Conservation (phyloP, 495 filamentous ascomycete species). For the Podospora sp. region DNA sequence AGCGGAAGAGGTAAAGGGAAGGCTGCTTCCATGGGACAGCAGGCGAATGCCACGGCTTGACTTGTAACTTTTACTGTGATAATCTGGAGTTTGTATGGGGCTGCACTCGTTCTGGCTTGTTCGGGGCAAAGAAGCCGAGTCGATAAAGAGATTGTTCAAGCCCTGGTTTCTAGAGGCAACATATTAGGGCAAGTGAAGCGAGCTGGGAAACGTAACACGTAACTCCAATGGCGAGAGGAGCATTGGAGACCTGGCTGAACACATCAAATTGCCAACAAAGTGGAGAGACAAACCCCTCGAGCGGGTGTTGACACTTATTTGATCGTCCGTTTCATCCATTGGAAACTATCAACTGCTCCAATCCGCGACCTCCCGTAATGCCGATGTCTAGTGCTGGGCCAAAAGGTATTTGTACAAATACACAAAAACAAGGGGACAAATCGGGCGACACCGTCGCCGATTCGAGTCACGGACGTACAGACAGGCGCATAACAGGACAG, state of each 20-base stretch:
- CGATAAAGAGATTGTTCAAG: no score
- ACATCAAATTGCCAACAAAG: no score
- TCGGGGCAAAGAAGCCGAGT: neutral
- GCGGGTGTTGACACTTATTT: neutral
- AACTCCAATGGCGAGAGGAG: no score
- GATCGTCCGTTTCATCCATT: neutral
- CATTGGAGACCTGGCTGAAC: no score
- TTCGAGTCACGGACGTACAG: neutral
- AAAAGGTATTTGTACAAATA: slow-evolving; percentile 1
- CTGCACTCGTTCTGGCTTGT: neutral
- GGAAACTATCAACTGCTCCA: neutral
- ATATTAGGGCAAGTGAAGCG: no score
- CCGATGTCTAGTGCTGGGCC: slow-evolving; percentile 7
- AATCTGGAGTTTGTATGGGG: slow-evolving; percentile 1
- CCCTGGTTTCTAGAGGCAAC: no score
- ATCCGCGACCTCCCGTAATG: neutral
- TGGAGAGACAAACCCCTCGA: neutral
- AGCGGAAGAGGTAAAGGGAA: slow-evolving; percentile 41
- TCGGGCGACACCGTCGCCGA: neutral
- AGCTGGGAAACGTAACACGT: no score
- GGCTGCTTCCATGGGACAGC: neutral
- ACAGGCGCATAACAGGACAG: neutral
- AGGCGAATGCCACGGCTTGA: neutral
- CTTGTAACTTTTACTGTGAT: neutral
- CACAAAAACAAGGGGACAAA: neutral